phyloP scores from a whole-genome alignment of 139 green algal genomes.

The Helicosporidium sp. region DNA sequence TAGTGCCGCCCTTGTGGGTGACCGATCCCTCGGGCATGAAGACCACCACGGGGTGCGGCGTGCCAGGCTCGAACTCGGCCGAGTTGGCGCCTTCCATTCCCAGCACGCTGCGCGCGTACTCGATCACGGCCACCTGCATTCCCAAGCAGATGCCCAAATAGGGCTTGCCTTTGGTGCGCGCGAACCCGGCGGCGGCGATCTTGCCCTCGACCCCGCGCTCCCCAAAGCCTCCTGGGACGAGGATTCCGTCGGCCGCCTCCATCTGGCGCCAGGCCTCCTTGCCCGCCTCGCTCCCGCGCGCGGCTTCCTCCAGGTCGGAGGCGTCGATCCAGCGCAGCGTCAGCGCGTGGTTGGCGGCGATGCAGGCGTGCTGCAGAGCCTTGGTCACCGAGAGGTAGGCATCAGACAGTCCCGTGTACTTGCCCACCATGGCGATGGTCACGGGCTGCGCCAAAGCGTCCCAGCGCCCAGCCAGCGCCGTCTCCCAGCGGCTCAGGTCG shows the following conservation, averaged over 20 bases:
- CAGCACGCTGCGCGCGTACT: slow-evolving; percentile 88
- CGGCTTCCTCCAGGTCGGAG: slow-evolving; percentile 63
- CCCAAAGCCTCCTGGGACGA: slow-evolving; percentile 93
- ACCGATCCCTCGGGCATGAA: slow-evolving; percentile 93
- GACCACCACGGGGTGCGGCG: slow-evolving; percentile 63
- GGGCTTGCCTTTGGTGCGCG: slow-evolving; percentile 50
- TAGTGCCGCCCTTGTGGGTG: slow-evolving; percentile 89
- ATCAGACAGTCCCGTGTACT: slow-evolving; percentile 88
- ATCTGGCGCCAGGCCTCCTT: slow-evolving; percentile 1
- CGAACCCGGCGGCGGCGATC: slow-evolving; percentile 75
- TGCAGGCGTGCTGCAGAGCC: slow-evolving; percentile 87
- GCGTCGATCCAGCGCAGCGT: slow-evolving; percentile 84
- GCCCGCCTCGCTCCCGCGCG: no score
- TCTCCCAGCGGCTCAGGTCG: slow-evolving; percentile 44
- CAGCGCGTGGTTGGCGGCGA: slow-evolving; percentile 66
- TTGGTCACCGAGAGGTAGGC: slow-evolving; percentile 93
- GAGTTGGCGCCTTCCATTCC: slow-evolving; percentile 58
- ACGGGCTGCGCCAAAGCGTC: slow-evolving; percentile 41
- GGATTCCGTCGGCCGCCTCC: slow-evolving; percentile 54
- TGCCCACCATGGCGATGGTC: slow-evolving; percentile 83
- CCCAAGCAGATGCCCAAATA: slow-evolving; percentile 98
- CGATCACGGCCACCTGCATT: slow-evolving; percentile 95
- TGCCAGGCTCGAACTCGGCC: slow-evolving; percentile 71
- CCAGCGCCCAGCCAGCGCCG: slow-evolving; percentile 56
- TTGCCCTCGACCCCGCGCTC: slow-evolving; percentile 81